These are phyloP conservation scores for Saksenaea oblongispora DNA, from an alignment of 371 early-diverging fungal species.

Conservation along the genomic window DNA sequence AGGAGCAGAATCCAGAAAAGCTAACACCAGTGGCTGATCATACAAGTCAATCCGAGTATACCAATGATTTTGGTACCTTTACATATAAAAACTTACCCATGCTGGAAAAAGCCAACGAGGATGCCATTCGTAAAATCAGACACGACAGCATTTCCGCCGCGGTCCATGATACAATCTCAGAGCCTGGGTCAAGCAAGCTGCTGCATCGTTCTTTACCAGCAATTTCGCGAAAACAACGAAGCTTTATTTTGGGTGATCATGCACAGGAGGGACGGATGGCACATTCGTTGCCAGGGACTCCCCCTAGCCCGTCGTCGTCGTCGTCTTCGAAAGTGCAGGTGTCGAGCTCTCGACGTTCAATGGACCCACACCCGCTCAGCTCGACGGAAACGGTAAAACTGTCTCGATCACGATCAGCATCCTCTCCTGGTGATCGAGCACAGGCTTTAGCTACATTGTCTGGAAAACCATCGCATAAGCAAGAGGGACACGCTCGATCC, in stretches of 20 bases:
- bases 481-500: background rate
- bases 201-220: slow-evolving; percentile 18
- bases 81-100: slow-evolving; percentile 87
- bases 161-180: background rate
- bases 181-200: background rate
- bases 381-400: background rate
- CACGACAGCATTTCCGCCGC: slow-evolving; percentile 37
- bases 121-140: slow-evolving; percentile 73
- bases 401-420: slow-evolving; percentile 13
- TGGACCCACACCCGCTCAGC: slow-evolving; percentile 16
- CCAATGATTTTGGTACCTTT: slow-evolving; percentile 89
- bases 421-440: slow-evolving; percentile 16
- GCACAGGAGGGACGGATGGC: background rate
- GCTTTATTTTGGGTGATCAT: slow-evolving; percentile 17
- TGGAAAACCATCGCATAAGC: background rate
- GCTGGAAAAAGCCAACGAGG: slow-evolving; percentile 89
- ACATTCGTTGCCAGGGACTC: slow-evolving; percentile 13
- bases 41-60: slow-evolving; percentile 10
- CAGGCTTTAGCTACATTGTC: background rate
- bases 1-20: slow-evolving; percentile 40
- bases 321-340: background rate
- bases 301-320: slow-evolving; percentile 19
- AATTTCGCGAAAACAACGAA: slow-evolving; percentile 18
- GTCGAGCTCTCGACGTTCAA: slow-evolving; percentile 12
- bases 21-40: slow-evolving; percentile 4